phyloP scores from a whole-genome alignment of 495 filamentous ascomycete genomes.

The Annulohypoxylon maeteangense region DNA sequence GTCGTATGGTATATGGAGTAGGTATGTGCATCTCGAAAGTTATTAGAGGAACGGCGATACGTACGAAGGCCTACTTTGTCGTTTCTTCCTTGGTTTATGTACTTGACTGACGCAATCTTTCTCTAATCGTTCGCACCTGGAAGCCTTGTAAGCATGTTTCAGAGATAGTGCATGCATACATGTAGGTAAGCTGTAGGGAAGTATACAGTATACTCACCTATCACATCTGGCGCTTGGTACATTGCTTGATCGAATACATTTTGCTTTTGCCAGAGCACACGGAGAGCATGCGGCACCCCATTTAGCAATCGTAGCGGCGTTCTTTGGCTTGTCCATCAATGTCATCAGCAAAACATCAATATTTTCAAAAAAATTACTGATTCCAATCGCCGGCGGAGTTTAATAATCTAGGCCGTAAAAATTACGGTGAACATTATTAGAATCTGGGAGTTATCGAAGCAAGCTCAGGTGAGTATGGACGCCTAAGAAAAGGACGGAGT shows the following conservation, averaged over 20 bases:
- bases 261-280: constrained; percentile 51
- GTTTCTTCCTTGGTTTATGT: constrained; percentile 51
- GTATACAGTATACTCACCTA: constrained; percentile 38
- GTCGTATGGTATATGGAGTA: no score
- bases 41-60: constrained; percentile 25
- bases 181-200: no score
- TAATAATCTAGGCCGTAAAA: constrained; percentile 25
- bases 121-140: constrained; percentile 48
- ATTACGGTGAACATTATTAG: not conserved
- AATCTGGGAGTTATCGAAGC: not conserved
- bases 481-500: constrained; percentile 12
- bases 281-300: constrained; percentile 53
- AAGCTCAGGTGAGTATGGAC: not conserved
- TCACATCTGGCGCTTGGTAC: constrained; percentile 39
- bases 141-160: constrained; percentile 23
- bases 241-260: constrained; percentile 43
- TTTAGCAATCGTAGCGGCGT: constrained; percentile 40
- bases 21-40: no score
- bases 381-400: constrained; percentile 41
- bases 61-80: constrained; percentile 51
- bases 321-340: constrained; percentile 34
- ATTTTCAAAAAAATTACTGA: not conserved
- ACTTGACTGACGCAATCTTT: constrained; percentile 49
- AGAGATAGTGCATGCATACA: not conserved
- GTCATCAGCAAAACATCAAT: not conserved